These are phyloP conservation scores for Auriscalpium orientale DNA, from an alignment of 768 basidiomycete genomes.

Conservation along the genomic window DNA sequence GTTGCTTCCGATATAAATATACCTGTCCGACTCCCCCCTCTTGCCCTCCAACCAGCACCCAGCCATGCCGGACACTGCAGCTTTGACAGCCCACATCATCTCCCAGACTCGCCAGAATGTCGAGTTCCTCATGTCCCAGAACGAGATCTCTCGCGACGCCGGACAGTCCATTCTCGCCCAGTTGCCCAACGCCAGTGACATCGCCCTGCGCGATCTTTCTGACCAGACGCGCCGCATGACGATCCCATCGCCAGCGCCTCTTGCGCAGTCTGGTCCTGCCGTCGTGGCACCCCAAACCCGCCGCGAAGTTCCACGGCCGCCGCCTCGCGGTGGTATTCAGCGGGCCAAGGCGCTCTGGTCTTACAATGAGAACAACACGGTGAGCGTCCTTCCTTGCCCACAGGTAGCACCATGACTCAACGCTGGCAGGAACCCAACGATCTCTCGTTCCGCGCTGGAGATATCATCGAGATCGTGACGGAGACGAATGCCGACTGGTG, in stretches of 20 bases:
- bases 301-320: slow-evolving; percentile 14
- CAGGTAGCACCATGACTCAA: neutral
- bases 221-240: slow-evolving; percentile 15
- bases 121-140: slow-evolving; percentile 35
- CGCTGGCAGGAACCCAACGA: slow-evolving; percentile 62
- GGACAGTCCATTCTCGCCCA: slow-evolving; percentile 32
- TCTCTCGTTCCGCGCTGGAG: slow-evolving; percentile 67
- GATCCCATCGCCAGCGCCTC: slow-evolving; percentile 5
- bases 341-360: slow-evolving; percentile 56
- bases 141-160: slow-evolving; percentile 33
- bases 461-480: slow-evolving; percentile 68
- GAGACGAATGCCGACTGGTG: slow-evolving; percentile 88
- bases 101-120: slow-evolving; percentile 41
- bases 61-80: slow-evolving; percentile 22
- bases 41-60: too few species aligned
- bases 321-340: slow-evolving; percentile 14
- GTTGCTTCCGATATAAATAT: too few species aligned
- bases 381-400: slow-evolving; percentile 20
- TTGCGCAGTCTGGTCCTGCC: neutral
- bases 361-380: slow-evolving; percentile 54
- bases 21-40: too few species aligned
- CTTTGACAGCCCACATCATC: slow-evolving; percentile 49
- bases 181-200: slow-evolving; percentile 24
- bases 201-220: slow-evolving; percentile 13
- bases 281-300: neutral